These are phyloP conservation scores for Clitopilus passeckerianus DNA, from an alignment of 768 basidiomycete species.

Conservation along the genomic window DNA sequence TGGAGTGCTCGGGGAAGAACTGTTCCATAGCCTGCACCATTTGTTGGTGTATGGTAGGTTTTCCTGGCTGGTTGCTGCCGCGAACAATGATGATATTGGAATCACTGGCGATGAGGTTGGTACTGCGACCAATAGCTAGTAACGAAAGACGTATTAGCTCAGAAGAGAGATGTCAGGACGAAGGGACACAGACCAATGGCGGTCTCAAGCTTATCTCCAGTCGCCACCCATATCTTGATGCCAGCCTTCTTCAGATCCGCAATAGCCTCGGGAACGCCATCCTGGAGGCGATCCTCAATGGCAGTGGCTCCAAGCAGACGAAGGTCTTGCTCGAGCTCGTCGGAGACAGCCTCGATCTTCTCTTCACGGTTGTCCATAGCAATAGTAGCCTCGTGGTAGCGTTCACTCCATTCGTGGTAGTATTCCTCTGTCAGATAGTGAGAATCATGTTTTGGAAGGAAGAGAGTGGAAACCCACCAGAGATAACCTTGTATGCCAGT, in stretches of 20 bases:
- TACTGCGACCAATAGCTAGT: constrained; percentile 92
- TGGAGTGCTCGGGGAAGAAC: constrained; percentile 77
- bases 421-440: constrained; percentile 50
- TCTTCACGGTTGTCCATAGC: constrained; percentile 77
- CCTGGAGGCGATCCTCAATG: constrained; percentile 95
- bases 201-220: constrained; percentile 98
- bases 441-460: not conserved
- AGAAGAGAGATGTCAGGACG: not conserved
- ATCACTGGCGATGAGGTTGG: constrained; percentile 84
- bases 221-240: constrained; percentile 98
- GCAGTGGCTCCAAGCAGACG: constrained; percentile 90
- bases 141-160: not conserved
- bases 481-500: constrained; percentile 80
- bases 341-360: constrained; percentile 71
- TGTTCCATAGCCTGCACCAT: constrained; percentile 74
- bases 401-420: constrained; percentile 74
- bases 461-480: constrained; percentile 38
- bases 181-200: constrained; percentile 64
- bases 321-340: constrained; percentile 78
- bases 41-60: constrained; percentile 69
- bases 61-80: constrained; percentile 53
- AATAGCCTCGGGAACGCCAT: constrained; percentile 96
- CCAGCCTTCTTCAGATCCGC: constrained; percentile 93
- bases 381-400: constrained; percentile 77
- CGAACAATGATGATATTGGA: constrained; percentile 94